These are phyloP conservation scores for Metschnikowia sp. DNA, from an alignment of 805 yeast species.

Conservation along the genomic window DNA sequence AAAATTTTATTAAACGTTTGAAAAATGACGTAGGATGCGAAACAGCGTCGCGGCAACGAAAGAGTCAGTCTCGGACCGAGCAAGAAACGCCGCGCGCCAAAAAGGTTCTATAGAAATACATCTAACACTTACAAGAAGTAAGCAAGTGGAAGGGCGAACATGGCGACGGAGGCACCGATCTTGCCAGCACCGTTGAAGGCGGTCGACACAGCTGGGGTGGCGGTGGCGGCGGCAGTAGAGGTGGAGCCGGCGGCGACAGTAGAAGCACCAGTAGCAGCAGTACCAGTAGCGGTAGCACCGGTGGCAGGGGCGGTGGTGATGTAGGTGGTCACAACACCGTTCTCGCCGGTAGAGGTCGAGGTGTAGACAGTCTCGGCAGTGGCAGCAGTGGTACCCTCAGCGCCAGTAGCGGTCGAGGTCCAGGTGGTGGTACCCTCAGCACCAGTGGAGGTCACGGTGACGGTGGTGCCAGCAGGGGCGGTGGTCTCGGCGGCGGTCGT, in stretches of 20 bases:
- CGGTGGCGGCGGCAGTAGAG: not conserved
- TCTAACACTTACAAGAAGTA: conserved; percentile 28
- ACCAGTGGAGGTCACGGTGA: not conserved
- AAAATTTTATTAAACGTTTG: not conserved
- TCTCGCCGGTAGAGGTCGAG: not conserved
- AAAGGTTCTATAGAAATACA: too few species aligned
- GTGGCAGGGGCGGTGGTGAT: not conserved
- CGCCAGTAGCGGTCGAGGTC: conserved; percentile 1
- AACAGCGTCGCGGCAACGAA: not conserved
- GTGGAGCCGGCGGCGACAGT: not conserved
- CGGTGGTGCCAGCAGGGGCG: not conserved
- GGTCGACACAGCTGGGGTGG: conserved; percentile 11
- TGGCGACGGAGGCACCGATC: conserved; percentile 27
- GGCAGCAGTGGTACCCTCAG: not conserved
- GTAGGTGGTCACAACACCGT: not conserved
- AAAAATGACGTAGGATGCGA: not conserved
- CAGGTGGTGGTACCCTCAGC: conserved; percentile 4
- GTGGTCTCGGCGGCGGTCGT: conserved; percentile 10
- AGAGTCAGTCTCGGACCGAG: not conserved
- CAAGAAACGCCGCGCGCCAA: not conserved
- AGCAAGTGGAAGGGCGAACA: conserved; percentile 33
- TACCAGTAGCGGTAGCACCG: not conserved
- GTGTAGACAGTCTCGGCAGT: not conserved
- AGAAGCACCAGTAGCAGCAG: not conserved
- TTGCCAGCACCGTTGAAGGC: conserved; percentile 17